A percentile compares a stretch with the other conserved stretches of the same genome.
phyloP scores from a whole-genome alignment of 2,329 filamentous ascomycete genomes.

The Emmonsia crescens region DNA sequence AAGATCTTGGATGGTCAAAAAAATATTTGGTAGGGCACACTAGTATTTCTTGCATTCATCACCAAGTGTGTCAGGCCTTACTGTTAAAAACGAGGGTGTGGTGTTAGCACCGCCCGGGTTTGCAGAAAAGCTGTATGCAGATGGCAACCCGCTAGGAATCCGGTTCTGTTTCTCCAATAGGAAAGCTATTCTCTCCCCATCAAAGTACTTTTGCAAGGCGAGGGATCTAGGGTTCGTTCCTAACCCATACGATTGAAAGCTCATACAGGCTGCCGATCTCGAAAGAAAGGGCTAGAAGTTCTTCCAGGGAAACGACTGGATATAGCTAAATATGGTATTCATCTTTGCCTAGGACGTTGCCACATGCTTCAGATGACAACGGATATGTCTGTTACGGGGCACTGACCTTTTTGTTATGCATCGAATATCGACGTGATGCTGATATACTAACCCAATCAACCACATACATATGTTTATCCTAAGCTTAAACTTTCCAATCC shows the following conservation, averaged over 20 bases:
- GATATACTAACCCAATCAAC: neutral
- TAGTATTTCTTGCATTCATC: neutral
- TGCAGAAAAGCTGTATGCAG: neutral
- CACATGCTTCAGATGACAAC: no score
- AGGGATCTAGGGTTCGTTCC: neutral
- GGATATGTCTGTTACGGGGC: neutral
- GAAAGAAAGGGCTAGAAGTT: neutral
- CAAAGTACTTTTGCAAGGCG: neutral
- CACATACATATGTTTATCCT: neutral
- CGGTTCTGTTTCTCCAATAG: neutral
- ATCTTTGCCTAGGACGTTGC: neutral
- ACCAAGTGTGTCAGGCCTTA: neutral
- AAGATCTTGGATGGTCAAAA: neutral
- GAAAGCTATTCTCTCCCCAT: neutral
- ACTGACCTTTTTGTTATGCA: neutral
- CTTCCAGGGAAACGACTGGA: neutral
- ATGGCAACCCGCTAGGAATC: neutral
- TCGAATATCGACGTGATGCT: neutral
- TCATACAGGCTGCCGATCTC: neutral
- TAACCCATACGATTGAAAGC: neutral
- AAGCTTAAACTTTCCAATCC: neutral
- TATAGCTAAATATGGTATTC: neutral
- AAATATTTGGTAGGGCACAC: neutral
- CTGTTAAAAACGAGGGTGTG: neutral
- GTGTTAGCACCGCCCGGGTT: neutral